Conservation (phyloP, 2,329 filamentous ascomycete genomes). For the Penicillium sp. region DNA sequence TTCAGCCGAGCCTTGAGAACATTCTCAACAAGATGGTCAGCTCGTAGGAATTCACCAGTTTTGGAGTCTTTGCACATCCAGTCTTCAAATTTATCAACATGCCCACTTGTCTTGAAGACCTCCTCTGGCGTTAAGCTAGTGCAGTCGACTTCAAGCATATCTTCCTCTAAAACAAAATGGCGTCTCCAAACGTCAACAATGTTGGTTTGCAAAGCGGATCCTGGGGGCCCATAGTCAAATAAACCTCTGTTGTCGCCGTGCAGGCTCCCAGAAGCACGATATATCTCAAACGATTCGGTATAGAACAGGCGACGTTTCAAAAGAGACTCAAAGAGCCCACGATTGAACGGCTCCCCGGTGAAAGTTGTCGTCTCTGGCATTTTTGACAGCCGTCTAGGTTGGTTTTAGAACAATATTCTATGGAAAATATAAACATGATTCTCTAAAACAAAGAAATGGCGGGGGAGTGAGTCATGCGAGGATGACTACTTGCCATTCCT, state of each 20-base stretch:
- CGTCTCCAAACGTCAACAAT: constrained; percentile 87
- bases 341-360: constrained; percentile 85
- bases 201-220: constrained; percentile 79
- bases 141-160: constrained; percentile 94
- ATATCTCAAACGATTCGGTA: constrained; percentile 93
- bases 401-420: neutral
- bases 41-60: constrained; percentile 91
- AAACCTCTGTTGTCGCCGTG: constrained; percentile 74
- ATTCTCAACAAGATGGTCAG: constrained; percentile 94
- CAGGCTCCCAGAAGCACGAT: constrained; percentile 36
- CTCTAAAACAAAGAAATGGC: too few relatives aligned
- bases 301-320: constrained; percentile 88
- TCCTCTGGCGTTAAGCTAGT: constrained; percentile 89
- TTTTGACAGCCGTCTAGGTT: neutral
- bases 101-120: constrained; percentile 89
- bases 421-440: neutral
- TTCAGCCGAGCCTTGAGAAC: constrained; percentile 82
- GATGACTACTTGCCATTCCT: neutral
- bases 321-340: constrained; percentile 74
- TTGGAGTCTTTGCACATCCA: constrained; percentile 99
- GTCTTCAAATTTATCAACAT: constrained; percentile 96
- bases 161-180: constrained; percentile 87
- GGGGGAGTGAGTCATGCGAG: neutral
- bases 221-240: constrained; percentile 89
- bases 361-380: constrained; percentile 11